These are phyloP conservation scores for Brassica napus DNA, from an alignment of 345 rosid genomes.

Conservation along the genomic window DNA sequence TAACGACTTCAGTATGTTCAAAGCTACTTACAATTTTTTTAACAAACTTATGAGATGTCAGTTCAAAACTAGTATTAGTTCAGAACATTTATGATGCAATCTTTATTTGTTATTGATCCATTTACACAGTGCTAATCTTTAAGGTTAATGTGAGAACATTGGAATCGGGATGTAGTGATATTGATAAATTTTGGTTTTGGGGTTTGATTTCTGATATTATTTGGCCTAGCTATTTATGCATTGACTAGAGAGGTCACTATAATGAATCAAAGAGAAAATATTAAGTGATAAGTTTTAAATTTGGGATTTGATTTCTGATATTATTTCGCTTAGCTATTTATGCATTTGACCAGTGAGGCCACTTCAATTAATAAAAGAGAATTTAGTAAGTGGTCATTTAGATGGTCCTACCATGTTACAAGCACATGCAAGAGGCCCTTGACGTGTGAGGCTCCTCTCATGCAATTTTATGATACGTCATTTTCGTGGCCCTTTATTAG, in stretches of 20 bases:
- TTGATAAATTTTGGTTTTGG: not conserved
- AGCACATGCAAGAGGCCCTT: slow-evolving; percentile 31
- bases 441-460: slow-evolving; percentile 30
- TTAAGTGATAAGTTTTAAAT: too few relatives aligned
- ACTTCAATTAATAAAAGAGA: not conserved
- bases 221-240: not conserved
- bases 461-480: slow-evolving; percentile 34
- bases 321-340: too few relatives aligned
- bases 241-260: not conserved
- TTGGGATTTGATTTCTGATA: too few relatives aligned
- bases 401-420: slow-evolving; percentile 39
- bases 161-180: not conserved
- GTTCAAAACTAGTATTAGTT: not conserved
- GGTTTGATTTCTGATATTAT: not conserved
- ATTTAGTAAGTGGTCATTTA: not conserved
- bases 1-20: not conserved
- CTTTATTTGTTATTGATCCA: not conserved
- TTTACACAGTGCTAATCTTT: not conserved
- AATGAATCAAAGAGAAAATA: not conserved
- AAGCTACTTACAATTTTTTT: not conserved
- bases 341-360: too few relatives aligned
- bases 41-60: not conserved
- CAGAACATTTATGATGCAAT: not conserved
- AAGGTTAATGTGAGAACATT: not conserved
- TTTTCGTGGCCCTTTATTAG: slow-evolving; percentile 20